Evolutionary conservation across 441 rosid genomes (phyloP).

Genomic region (Populus hybrid): DNA sequence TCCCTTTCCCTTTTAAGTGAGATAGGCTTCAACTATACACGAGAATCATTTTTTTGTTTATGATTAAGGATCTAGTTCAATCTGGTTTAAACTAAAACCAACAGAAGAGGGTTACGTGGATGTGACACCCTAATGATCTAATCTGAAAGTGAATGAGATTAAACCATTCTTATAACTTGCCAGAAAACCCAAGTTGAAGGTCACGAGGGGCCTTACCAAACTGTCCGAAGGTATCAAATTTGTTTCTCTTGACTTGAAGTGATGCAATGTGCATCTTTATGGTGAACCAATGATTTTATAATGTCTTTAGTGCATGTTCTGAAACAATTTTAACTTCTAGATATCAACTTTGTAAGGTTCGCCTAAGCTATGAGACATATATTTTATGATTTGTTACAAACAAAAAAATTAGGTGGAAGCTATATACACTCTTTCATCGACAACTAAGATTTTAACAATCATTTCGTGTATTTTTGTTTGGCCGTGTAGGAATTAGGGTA

Average conservation of each 20-base stretch:
- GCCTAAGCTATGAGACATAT: neutral
- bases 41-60: neutral
- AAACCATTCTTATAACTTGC: neutral
- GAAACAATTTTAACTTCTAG: neutral
- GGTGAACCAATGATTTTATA: neutral
- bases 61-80: neutral
- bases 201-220: neutral
- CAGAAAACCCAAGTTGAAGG: neutral
- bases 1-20: neutral
- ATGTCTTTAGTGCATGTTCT: neutral
- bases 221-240: neutral
- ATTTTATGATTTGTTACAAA: neutral
- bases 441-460: neutral
- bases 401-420: neutral
- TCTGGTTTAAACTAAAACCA: neutral
- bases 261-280: neutral
- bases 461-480: neutral
- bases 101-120: neutral
- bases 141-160: neutral
- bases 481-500: no score
- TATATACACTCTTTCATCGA: neutral
- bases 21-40: neutral
- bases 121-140: neutral
- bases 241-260: neutral
- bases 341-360: neutral